phyloP scores from a whole-genome alignment of 108 stramenopile species.

The Conticribra guillardii region DNA sequence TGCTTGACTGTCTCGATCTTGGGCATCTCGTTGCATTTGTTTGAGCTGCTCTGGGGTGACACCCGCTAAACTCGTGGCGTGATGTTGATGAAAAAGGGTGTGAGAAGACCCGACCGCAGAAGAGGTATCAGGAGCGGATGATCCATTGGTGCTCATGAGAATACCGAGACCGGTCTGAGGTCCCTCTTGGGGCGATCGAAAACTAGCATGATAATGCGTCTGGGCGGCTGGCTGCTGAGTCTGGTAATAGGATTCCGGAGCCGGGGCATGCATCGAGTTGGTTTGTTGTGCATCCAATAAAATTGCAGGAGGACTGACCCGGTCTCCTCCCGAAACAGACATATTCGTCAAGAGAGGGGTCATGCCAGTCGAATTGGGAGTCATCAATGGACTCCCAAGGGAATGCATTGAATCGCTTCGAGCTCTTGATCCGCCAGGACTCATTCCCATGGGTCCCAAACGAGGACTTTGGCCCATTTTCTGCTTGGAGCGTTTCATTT shows the following conservation, averaged over 20 bases:
- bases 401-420: conserved; percentile 51
- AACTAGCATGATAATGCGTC: conserved; percentile 40
- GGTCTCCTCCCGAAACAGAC: conserved; percentile 14
- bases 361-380: conserved; percentile 51
- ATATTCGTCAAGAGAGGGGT: conserved; percentile 35
- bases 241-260: not conserved
- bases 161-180: conserved; percentile 81
- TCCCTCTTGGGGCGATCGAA: conserved; percentile 25
- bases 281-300: conserved; percentile 33
- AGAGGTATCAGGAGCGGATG: conserved; percentile 5
- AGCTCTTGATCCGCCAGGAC: conserved; percentile 36
- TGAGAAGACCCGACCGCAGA: conserved; percentile 25
- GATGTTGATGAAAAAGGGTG: conserved; percentile 36
- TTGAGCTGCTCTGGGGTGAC: conserved; percentile 52
- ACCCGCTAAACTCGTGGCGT: conserved; percentile 8
- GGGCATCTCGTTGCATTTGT: conserved; percentile 60
- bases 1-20: conserved; percentile 86
- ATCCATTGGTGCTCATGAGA: conserved; percentile 54
- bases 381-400: conserved; percentile 47
- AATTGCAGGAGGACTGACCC: conserved; percentile 38
- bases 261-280: not conserved
- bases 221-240: conserved; percentile 6
- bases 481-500: conserved; percentile 91
- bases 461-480: conserved; percentile 68
- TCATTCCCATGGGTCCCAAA: conserved; percentile 39